Evolutionary conservation across 441 rosid species (phyloP), one percentile per base, ranked within the genome.

Genomic region (Gossypium lobatum): DNA sequence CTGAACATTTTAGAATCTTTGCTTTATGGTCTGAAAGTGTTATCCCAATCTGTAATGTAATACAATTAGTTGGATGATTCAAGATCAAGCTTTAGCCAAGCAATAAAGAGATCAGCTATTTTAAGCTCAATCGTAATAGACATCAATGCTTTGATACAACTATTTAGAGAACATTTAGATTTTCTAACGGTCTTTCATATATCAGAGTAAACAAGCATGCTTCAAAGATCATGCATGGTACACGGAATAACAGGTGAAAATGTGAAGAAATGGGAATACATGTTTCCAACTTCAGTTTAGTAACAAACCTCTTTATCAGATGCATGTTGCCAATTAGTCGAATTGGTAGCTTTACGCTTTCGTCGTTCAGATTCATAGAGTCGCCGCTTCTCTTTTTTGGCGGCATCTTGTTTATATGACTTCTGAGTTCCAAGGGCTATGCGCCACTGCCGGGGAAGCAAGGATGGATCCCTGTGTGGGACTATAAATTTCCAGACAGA

Each of bases 381-480:
- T 53, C 96, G 85, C 54, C 98, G 86, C 84, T 86, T 96, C 88
- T 89, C 93, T 82, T 86, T 93, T 80, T 83, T 85, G 61, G 77
- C 88, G 46, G 80, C 91, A 84, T 88, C 93, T 71, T 65, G 82
- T 82, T 93, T 96, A 82, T 93, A 96, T 69, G 94, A 96, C 83
- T 77, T 96, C 82, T 91, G 98, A 78, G 90, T 92, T 80, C 99
- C 98, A 83, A 91, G 84, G 82, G 99, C 96, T 78, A 82, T 86
- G 70, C 96, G 95, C 94, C 87, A 91, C 73, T 96, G 99, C 57
- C 97, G 86, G 53, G 91, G 92, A 75, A 96, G 83, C 70, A 83
- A 80, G 60, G 97, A 85, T 79, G 98, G 98, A 81, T 96, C 98
- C 79, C 97, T 85, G 79, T 93, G 85, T 25, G 97, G 99, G 75